Percentiles rank a stretch among this genome's conserved stretches.
phyloP scores from a whole-genome alignment of 192 early-diverging fungal genomes.

The Phycomyces nitens region DNA sequence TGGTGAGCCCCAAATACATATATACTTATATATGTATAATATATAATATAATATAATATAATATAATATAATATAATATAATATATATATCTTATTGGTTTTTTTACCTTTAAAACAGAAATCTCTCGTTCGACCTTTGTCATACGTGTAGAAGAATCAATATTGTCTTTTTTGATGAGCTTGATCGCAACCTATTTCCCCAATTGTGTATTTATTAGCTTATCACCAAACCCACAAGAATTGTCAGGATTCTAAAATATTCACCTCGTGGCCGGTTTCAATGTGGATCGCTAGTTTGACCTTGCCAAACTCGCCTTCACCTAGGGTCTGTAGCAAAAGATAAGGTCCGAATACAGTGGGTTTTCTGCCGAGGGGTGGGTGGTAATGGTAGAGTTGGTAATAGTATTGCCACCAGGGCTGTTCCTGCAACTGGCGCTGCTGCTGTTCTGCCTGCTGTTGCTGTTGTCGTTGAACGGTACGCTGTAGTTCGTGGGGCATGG shows the following conservation, averaged over 20 bases:
- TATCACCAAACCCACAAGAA: neutral
- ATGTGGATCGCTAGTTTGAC: slow-evolving; percentile 92
- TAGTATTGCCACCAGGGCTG: slow-evolving; percentile 36
- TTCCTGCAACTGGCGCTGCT: slow-evolving; percentile 29
- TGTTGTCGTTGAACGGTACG: slow-evolving; percentile 7
- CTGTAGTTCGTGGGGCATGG: slow-evolving; percentile 35
- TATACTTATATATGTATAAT: too few species aligned
- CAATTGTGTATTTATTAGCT: neutral
- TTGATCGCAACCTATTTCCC: slow-evolving; percentile 94
- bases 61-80: too few species aligned
- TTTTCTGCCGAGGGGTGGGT: slow-evolving; percentile 36
- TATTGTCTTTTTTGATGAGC: slow-evolving; percentile 88
- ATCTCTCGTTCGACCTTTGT: slow-evolving; percentile 95
- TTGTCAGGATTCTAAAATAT: neutral
- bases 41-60: too few species aligned
- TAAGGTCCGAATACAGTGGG: slow-evolving; percentile 85
- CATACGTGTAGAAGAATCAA: slow-evolving; percentile 77
- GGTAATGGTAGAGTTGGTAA: slow-evolving; percentile 28
- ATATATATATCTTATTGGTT: too few species aligned
- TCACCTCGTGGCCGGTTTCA: slow-evolving; percentile 66
- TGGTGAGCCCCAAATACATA: slow-evolving; percentile 29
- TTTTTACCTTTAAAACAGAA: slow-evolving; percentile 85
- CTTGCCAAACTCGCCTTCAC: slow-evolving; percentile 98
- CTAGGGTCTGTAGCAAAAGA: slow-evolving; percentile 90
- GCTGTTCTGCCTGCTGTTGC: slow-evolving; percentile 4